phyloP scores from a whole-genome alignment of 768 basidiomycete genomes.

The Suillus weaverae region DNA sequence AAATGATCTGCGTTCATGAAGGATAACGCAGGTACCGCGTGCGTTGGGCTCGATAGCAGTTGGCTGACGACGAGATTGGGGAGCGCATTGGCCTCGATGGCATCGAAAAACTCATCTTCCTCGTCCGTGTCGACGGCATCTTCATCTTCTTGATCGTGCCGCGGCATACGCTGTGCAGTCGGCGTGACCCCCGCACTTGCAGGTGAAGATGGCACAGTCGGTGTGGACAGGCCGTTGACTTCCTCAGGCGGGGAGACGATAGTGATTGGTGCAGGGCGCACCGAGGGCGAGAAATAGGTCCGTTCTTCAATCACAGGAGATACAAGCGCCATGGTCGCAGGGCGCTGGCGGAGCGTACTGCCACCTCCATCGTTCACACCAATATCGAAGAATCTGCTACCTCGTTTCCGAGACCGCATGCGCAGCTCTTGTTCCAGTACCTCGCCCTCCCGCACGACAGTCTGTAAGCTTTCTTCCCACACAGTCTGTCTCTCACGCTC shows the following conservation, averaged over 20 bases:
- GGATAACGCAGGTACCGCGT: conserved; percentile 34
- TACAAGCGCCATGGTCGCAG: conserved; percentile 17
- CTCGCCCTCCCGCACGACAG: conserved; percentile 85
- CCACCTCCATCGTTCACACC: conserved; percentile 24
- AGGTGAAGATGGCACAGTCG: conserved; percentile 8
- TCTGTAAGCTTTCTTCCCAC: conserved; percentile 90
- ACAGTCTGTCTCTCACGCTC: conserved; percentile 64
- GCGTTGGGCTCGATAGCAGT: conserved; percentile 51
- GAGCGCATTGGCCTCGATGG: conserved; percentile 80
- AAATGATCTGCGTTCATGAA: conserved; percentile 50
- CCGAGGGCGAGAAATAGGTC: conserved; percentile 20
- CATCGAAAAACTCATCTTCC: conserved; percentile 97
- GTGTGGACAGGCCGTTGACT: conserved; percentile 2
- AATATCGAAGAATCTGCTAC: conserved; percentile 55
- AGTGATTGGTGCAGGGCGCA: conserved; percentile 15
- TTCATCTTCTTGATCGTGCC: conserved; percentile 33
- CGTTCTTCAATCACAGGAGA: conserved; percentile 20
- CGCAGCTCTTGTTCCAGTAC: conserved; percentile 78
- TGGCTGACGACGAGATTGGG: conserved; percentile 75
- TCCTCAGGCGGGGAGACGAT: conserved; percentile 12
- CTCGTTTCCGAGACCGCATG: conserved; percentile 54
- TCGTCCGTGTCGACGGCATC: conserved; percentile 60
- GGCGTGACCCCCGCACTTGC: conserved; percentile 18
- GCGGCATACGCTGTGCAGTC: conserved; percentile 22
- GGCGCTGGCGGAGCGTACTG: conserved; percentile 22